Base-by-base conservation (phyloP, 1,284 basidiomycete species). In the Phellinidium pouzarii region DNA sequence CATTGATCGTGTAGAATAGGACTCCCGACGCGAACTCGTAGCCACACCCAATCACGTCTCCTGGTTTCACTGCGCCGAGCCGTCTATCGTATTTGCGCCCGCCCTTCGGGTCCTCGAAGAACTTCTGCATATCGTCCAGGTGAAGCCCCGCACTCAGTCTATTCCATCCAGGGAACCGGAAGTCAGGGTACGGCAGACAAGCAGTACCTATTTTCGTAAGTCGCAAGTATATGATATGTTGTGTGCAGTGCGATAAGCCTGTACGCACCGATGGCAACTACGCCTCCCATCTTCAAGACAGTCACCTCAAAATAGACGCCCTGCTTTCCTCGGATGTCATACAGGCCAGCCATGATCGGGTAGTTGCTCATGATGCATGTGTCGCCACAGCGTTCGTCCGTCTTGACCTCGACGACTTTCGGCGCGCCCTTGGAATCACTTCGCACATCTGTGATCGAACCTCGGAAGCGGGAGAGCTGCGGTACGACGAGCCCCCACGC, bases 151-250 rank as follows among this genome's bases (percentile, higher is more conserved):
- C 78, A 55, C 81, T 83, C 26, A 76, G 68, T 38, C 84, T 68
- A 60, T 87, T 81, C 83, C 84, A 86, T 0, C 84, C 84, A n/a
- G 84, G 83, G 37, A 84, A 71, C 20, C 83, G 74, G 68, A 76
- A 82, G 0, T 67, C 64, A 3, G 83, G 84, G 58, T 84, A 84
- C 3, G 84, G 83, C 12, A 70, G 70, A 59, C 80, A 84, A n/a
- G 80, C 70, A 5, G 77, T 81, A 4, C 84, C 83, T 85, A n/a
- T 34, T 1, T 29, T 7, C 17, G 46, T 29, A 29, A 17, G 46
- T 5, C 11, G 48, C 22, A 12, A 38, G 23, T 25, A 38, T n/a
- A n/a, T n/a, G 31, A 8, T 34, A 34, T 14, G 6, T 34, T 14
- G 11, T 8, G 11, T 34, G 5, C 14, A 14, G 14, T 34, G 31